Base-by-base conservation (phyloP, 2,329 filamentous ascomycete genomes). In the Lojkania enalia region DNA sequence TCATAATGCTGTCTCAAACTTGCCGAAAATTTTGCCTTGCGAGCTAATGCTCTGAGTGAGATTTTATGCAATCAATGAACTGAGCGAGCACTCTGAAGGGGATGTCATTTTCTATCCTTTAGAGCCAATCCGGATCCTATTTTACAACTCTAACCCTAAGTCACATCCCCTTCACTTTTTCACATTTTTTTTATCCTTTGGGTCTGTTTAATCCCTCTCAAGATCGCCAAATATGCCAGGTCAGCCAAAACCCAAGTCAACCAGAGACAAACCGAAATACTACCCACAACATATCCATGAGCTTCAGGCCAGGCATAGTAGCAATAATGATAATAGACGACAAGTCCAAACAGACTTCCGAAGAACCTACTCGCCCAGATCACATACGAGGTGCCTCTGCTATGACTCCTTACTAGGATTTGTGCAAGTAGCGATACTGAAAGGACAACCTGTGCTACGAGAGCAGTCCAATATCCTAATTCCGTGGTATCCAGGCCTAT, bases 331-430 rank as follows among this genome's bases (percentile, higher is more conserved):
- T 3, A 86, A 82, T 50, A 51, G 4, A 42, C 16, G 15, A 49
- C 48, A 20, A 52, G 25, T 69, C 96, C 91, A 69, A 95, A 75
- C 4, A 76, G 75, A 77, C 95, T 90, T 27, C 89, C 85, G 6
- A 95, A 58, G 36, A 96, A 83, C 0, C 89, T 87, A 0, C 89
- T 89, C 12, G 92, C 78, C 66, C 88, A 95, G 21, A 96, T 94
- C 0, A 90, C 90, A 0, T 75, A 78, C 40, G 71, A 74, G 32
- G 74, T 70, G 0, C 77, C 77, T 2, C 77, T 74, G 14, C 75
- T 76, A 53, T 78, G 76, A 1, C 72, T 70, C 40, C 77, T 64
- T 15, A 74, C 64, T 9, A 75, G 39, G 30, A 79, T 60, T 71
- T 77, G 76, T 16, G 69, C 66, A 41, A 77, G 48, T 5, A 71